phyloP scores from a whole-genome alignment of 2,329 filamentous ascomycete genomes.

The Colletotrichum chrysophilum region DNA sequence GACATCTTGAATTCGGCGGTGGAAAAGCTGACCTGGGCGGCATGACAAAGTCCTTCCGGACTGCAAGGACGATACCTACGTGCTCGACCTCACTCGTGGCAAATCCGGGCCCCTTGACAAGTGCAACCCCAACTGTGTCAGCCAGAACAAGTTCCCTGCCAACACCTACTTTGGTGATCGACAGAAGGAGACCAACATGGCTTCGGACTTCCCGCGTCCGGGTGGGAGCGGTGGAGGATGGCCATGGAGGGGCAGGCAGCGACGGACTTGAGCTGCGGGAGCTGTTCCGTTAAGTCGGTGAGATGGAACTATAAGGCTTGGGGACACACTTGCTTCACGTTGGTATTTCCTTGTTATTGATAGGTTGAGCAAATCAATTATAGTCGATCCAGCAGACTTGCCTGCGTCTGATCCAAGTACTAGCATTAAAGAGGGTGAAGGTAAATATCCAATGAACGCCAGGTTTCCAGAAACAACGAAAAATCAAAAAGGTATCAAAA shows the following conservation, averaged over 20 bases:
- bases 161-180: conserved; percentile 20
- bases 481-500: conserved; percentile 9
- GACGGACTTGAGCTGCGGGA: not conserved
- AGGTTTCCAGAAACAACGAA: not conserved
- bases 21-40: not conserved
- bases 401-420: not conserved
- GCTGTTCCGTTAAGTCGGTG: not conserved
- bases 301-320: not conserved
- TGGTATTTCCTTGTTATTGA: not conserved
- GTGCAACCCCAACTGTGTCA: conserved; percentile 23
- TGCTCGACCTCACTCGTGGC: conserved; percentile 20
- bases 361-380: not conserved
- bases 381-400: not conserved
- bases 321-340: not conserved
- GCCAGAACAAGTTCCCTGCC: conserved; percentile 19
- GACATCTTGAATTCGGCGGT: not conserved
- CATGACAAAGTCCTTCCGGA: conserved; percentile 7
- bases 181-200: conserved; percentile 18
- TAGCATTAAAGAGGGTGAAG: not conserved
- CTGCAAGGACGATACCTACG: conserved; percentile 19
- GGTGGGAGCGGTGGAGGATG: not conserved
- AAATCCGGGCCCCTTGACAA: conserved; percentile 20
- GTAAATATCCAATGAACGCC: not conserved
- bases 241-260: not conserved
- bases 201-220: not conserved